These are phyloP conservation scores for Maudiozyma pseudohumilis DNA, from an alignment of 805 yeast genomes.

Conservation along the genomic window DNA sequence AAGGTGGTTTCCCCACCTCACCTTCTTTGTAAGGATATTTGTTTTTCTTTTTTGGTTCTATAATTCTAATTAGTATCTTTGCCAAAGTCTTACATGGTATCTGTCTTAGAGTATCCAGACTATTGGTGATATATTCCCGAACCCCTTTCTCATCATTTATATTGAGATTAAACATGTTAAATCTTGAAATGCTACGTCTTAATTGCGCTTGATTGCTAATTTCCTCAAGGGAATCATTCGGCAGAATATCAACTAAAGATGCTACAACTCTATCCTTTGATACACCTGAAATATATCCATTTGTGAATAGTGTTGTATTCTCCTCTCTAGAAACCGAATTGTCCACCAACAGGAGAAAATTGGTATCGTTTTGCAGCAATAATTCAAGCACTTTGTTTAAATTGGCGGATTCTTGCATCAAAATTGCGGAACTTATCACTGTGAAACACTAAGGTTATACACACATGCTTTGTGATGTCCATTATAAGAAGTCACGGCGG, in stretches of 20 bases:
- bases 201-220: too few relatives aligned
- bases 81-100: constrained; percentile 50
- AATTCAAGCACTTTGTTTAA: too few relatives aligned
- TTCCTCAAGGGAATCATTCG: too few relatives aligned
- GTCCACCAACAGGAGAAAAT: neutral
- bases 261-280: too few relatives aligned
- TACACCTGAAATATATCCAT: neutral
- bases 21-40: constrained; percentile 51
- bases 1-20: constrained; percentile 41
- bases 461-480: too few relatives aligned
- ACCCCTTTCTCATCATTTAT: neutral
- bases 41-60: constrained; percentile 61
- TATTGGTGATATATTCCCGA: constrained; percentile 1
- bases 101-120: constrained; percentile 38
- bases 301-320: neutral
- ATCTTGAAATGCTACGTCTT: neutral
- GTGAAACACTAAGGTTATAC: too few relatives aligned
- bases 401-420: too few relatives aligned
- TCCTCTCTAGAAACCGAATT: neutral
- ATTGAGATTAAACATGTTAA: neutral
- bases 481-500: too few relatives aligned
- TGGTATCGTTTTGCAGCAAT: neutral
- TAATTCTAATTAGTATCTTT: constrained; percentile 54
- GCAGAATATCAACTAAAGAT: too few relatives aligned
- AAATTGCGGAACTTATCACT: too few relatives aligned